Evolutionary conservation across 1,284 basidiomycete genomes (phyloP), one percentile per base, ranked within the genome.

Genomic region (Lignosus rhinocerotis): DNA sequence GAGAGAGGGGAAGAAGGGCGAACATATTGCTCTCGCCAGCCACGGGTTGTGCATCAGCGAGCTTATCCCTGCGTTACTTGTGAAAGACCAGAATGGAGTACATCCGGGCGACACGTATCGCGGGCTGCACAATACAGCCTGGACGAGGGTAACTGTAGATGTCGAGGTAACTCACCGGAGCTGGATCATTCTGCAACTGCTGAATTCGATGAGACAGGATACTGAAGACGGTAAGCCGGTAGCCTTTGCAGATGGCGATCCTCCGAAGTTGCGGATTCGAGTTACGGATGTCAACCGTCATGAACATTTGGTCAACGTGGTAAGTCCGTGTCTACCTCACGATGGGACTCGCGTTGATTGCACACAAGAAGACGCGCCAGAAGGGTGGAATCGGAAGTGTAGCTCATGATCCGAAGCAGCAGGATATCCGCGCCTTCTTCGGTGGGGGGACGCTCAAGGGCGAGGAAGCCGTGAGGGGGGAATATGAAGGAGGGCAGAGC

Each of bases 41-140:
- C 92, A 94, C 70, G 92, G 93, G 0, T 72, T 93, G 42, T 88
- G 86, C 70, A 88, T 94, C 42, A 80, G 80, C 52, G 89, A 92
- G 71, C 71, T 88, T 19, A 69, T 89, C 11, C 73, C 76, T 21
- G 79, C 79, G 19, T 68, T 90, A 49, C 64, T 84, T 54, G 75
- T 72, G 61, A 76, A 71, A 62, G 75, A 79, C 59, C 70, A 72
- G 32, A 66, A 66, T n/a, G 71, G 72, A 1, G 58, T 70, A 55
- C 65, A 60, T 14, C 68, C 72, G 0, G 63, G 66, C 8, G 65
- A 72, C 47, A 72, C 78, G 39, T 83, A 81, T 61, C 74, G 75
- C 55, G 86, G 87, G 11, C 73, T 92, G 66, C 67, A 72, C 61
- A 92, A 92, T 60, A 92, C 90, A 0, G 90, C 79, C 10, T 92